Evolutionary conservation across 108 stramenopile species (phyloP).

Genomic region (Pinguiococcus pyrenoidosus): DNA sequence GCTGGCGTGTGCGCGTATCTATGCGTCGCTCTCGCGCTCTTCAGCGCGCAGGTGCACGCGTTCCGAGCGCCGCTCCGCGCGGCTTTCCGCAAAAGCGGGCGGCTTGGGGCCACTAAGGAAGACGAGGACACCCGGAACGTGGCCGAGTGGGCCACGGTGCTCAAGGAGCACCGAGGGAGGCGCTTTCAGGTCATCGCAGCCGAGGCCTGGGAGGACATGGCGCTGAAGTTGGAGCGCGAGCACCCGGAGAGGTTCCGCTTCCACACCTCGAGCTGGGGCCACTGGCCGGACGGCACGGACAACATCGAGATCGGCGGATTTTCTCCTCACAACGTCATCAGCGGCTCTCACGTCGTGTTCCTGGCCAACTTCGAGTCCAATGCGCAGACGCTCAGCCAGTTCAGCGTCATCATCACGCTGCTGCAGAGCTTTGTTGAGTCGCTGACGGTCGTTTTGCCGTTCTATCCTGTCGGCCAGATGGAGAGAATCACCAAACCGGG

Average conservation of each 20-base stretch:
- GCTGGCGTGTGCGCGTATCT: too few species aligned
- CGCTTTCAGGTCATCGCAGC: constrained; percentile 25
- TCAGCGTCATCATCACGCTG: constrained; percentile 63
- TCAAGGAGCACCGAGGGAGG: too few species aligned
- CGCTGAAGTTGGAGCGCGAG: too few species aligned
- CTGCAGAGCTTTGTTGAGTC: constrained; percentile 59
- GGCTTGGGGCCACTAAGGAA: too few species aligned
- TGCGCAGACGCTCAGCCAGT: constrained; percentile 67
- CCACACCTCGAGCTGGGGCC: constrained; percentile 57
- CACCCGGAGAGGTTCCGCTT: constrained; percentile 60
- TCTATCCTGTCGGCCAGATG: constrained; percentile 67
- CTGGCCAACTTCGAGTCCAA: constrained; percentile 71
- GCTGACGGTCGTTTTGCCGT: constrained; percentile 67
- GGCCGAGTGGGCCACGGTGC: too few species aligned
- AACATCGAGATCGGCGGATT: constrained; percentile 54
- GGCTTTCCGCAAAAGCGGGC: too few species aligned
- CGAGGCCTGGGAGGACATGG: constrained; percentile 24
- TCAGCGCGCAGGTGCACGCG: too few species aligned
- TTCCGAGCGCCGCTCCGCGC: too few species aligned
- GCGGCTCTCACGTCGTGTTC: constrained; percentile 68
- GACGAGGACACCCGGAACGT: too few species aligned
- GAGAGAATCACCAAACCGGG: constrained; percentile 62
- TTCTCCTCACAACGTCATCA: constrained; percentile 46
- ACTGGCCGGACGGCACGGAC: constrained; percentile 67
- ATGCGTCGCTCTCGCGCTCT: too few species aligned